Base-by-base conservation (phyloP, 768 basidiomycete species). In the Galerina sulciceps region DNA sequence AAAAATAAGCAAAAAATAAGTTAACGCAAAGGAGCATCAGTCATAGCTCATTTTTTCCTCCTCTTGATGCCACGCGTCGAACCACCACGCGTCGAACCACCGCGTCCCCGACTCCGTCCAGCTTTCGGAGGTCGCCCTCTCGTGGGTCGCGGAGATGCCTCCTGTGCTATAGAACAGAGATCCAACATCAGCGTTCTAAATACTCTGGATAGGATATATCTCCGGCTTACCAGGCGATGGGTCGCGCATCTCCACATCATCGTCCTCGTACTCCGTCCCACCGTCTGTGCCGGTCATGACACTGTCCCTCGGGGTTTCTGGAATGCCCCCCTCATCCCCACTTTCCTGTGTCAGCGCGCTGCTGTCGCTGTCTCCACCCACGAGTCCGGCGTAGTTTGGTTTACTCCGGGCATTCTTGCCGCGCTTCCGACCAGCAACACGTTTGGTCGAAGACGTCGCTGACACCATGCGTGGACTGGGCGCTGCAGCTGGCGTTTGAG, bases 321-420 rank as follows among this genome's bases (percentile, higher is more conserved):
- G 58, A 10, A 63, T 61, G 15, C 73, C 75, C 45, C 79, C 84
- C 67, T 93, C 91, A 55, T 93, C 91, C 6, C 86, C 90, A 60
- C 90, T 92, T 71, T 93, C 90, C 68, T 90, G 86, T 3, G 91
- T 93, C 65, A 93, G 70, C 23, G 89, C 91, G 62, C 91, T 93
- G 65, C 89, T 91, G 62, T 93, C 91, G 67, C 91, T 93, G 66
- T 93, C 90, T 1, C 91, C 91, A 13, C 85, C 86, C 2, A 92
- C 83, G n/a, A 92, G 72, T 0, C 90, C 90, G 0, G 90, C 89
- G 74, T 88, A 76, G 56, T 86, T 83, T 6, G 84, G 79, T 63
- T 85, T 85, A 20, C 81, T 84, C 60, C 77, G 80, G 20, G 79
- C 76, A 42, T 73, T 79, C 64, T 76, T 77, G 10, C 71, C 67